phyloP scores from a whole-genome alignment of 805 yeast genomes.

The Wickerhamiella allomyrinae region DNA sequence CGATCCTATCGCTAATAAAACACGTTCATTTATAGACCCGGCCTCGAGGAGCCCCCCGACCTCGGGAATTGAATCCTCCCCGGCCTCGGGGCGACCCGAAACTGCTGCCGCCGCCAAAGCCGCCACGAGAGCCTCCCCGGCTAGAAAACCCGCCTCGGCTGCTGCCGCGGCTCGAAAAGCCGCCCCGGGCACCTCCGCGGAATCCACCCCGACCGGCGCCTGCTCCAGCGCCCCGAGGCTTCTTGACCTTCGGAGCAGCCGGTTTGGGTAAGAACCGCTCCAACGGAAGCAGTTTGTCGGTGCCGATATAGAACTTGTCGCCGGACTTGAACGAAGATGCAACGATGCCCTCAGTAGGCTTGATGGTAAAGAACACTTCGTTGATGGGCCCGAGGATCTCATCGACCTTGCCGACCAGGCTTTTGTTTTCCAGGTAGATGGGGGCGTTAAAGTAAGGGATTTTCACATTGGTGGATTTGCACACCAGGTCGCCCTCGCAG shows the following conservation, averaged over 20 bases:
- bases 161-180: slow-evolving; percentile 32
- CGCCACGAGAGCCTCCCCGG: slow-evolving; percentile 24
- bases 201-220: slow-evolving; percentile 41
- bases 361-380: slow-evolving; percentile 94
- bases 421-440: slow-evolving; percentile 87
- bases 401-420: slow-evolving; percentile 93
- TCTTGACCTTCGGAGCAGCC: slow-evolving; percentile 20
- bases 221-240: slow-evolving; percentile 66
- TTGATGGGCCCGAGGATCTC: slow-evolving; percentile 96
- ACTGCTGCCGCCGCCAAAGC: slow-evolving; percentile 25
- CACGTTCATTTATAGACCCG: neutral
- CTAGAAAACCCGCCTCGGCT: slow-evolving; percentile 33
- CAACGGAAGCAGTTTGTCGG: slow-evolving; percentile 86
- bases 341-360: slow-evolving; percentile 91
- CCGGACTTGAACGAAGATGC: slow-evolving; percentile 89
- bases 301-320: slow-evolving; percentile 89
- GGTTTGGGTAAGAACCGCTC: slow-evolving; percentile 98
- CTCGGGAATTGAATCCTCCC: too few species aligned
- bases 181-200: slow-evolving; percentile 30
- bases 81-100: neutral
- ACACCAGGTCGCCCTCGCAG: slow-evolving; percentile 94
- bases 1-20: too few species aligned
- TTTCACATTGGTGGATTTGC: slow-evolving; percentile 87
- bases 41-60: neutral
- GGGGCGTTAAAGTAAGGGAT: slow-evolving; percentile 98